These are phyloP conservation scores for Eucalyptus coolabah DNA, from an alignment of 345 rosid species.

Conservation along the genomic window DNA sequence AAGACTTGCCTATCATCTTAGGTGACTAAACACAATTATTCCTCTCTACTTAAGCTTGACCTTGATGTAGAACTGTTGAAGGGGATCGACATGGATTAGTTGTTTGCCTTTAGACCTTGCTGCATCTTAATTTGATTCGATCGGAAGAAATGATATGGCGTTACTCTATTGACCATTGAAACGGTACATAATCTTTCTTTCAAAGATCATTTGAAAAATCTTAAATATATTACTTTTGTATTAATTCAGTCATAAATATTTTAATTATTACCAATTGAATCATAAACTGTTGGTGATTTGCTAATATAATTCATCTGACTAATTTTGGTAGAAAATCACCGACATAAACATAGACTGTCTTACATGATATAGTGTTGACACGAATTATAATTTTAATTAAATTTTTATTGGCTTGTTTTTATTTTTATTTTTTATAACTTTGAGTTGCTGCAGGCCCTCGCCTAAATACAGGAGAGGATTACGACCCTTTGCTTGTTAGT, in stretches of 20 bases:
- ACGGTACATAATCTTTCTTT: background rate
- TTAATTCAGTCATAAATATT: background rate
- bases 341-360: accelerated
- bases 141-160: background rate
- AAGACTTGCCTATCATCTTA: background rate
- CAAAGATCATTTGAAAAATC: background rate
- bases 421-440: no score
- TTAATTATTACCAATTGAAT: background rate
- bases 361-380: background rate
- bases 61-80: background rate
- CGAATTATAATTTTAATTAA: no score
- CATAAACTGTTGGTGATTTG: background rate
- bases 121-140: background rate
- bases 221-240: background rate
- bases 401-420: no score
- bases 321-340: background rate
- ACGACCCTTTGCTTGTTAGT: background rate
- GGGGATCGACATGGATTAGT: background rate
- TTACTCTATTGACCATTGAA: background rate
- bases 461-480: no score
- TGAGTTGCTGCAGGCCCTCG: accelerated
- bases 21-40: background rate
- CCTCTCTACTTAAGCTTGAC: background rate
- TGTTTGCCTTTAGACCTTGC: accelerated
- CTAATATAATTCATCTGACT: background rate